These are phyloP conservation scores for Trichoderma asperellum DNA, from an alignment of 2,329 filamentous ascomycete genomes.

Conservation along the genomic window DNA sequence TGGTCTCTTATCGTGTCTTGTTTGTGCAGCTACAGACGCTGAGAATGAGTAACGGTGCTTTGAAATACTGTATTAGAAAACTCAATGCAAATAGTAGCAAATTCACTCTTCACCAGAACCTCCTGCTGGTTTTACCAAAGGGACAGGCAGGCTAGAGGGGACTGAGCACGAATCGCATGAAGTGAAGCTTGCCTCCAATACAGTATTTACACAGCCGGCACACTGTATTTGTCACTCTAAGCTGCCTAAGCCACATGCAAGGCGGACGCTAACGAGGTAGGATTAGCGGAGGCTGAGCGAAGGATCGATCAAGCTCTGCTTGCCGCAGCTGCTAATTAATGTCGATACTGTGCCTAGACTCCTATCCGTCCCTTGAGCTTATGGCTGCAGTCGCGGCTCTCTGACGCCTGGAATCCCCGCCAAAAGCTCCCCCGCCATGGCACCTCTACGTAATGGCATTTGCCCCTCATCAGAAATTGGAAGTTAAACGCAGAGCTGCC, in stretches of 20 bases:
- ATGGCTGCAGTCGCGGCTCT: neutral
- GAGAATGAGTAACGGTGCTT: neutral
- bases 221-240: neutral
- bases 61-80: neutral
- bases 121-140: neutral
- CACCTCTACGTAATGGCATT: constrained; percentile 1
- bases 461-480: neutral
- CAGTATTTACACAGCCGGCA: neutral
- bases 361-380: neutral
- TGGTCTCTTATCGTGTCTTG: neutral
- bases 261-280: neutral
- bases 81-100: neutral
- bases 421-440: neutral
- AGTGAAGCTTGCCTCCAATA: neutral
- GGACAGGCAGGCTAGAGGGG: neutral
- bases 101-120: neutral
- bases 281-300: neutral
- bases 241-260: neutral
- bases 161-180: neutral
- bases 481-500: neutral
- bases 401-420: neutral
- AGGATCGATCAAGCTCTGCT: neutral
- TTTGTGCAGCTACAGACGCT: neutral
- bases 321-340: neutral
- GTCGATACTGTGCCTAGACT: neutral